These are phyloP conservation scores for Paraglomus brasilianum DNA, from an alignment of 192 early-diverging fungal genomes.

Conservation along the genomic window DNA sequence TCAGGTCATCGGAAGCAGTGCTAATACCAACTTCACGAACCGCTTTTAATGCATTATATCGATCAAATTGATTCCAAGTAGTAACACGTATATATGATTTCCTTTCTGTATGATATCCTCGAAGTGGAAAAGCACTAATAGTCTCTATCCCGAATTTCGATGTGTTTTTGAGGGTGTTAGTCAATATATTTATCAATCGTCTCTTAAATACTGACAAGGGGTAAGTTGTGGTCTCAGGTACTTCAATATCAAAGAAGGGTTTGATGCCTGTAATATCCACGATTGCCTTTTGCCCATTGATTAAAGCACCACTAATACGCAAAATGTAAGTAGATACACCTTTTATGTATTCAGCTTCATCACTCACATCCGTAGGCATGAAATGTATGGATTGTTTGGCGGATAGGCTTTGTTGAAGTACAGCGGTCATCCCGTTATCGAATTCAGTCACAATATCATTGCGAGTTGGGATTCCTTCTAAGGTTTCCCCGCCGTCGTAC, in stretches of 20 bases:
- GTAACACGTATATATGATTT: constrained; percentile 18
- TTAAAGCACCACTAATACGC: constrained; percentile 14
- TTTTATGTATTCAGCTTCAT: constrained; percentile 15
- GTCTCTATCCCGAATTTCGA: background rate
- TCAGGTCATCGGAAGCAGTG: constrained; percentile 16
- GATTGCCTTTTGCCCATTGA: constrained; percentile 16
- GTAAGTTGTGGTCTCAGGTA: constrained; percentile 5
- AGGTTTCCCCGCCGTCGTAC: background rate
- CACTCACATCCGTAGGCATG: constrained; percentile 12
- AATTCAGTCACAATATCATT: constrained; percentile 8
- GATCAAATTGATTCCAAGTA: constrained; percentile 19
- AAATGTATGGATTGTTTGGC: constrained; percentile 9
- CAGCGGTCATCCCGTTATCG: constrained; percentile 7
- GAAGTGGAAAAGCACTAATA: background rate
- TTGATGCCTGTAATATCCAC: constrained; percentile 25
- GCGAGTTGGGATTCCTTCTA: background rate
- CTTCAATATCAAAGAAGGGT: constrained; percentile 19
- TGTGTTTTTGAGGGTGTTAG: background rate
- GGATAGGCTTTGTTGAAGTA: constrained; percentile 17
- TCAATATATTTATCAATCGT: background rate
- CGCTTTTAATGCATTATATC: constrained; percentile 22
- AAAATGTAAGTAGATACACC: constrained; percentile 19
- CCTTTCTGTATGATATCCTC: constrained; percentile 25
- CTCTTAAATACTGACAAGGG: constrained; percentile 4
- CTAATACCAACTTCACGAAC: constrained; percentile 23